Conservation (phyloP, 2,329 filamentous ascomycete genomes). For the Colletotrichum ledebouriae region DNA sequence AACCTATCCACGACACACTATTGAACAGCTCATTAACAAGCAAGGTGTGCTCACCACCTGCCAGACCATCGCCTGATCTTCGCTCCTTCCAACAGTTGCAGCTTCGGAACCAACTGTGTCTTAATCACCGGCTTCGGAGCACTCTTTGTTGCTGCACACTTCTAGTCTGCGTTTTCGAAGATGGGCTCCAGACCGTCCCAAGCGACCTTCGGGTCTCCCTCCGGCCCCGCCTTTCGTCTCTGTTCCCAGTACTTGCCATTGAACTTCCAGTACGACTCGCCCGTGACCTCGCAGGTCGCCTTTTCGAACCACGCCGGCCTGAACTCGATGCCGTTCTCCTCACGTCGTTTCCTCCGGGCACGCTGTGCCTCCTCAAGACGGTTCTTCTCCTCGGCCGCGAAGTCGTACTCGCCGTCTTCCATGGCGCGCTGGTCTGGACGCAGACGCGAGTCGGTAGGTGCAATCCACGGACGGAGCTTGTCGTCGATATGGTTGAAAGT, state of each 20-base stretch:
- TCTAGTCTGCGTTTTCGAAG: conserved; percentile 60
- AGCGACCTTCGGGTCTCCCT: conserved; percentile 62
- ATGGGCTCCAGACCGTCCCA: conserved; percentile 85
- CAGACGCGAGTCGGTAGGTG: conserved; percentile 93
- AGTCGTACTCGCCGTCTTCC: conserved; percentile 98
- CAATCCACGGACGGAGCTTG: conserved; percentile 80
- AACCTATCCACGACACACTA: conserved; percentile 22
- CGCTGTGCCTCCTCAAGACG: conserved; percentile 93
- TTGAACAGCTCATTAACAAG: not conserved
- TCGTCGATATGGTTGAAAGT: conserved; percentile 94
- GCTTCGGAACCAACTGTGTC: conserved; percentile 1
- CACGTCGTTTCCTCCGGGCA: conserved; percentile 77
- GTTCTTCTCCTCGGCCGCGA: conserved; percentile 94
- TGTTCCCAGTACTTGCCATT: conserved; percentile 90
- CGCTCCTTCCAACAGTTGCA: conserved; percentile 10
- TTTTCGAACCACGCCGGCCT: conserved; percentile 87
- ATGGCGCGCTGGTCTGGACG: conserved; percentile 96
- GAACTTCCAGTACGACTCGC: conserved; percentile 91
- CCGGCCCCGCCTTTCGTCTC: conserved; percentile 73
- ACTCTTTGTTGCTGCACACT: not conserved
- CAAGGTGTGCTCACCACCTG: not conserved
- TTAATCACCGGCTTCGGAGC: not conserved
- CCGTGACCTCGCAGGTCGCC: conserved; percentile 80
- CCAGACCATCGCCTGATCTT: conserved; percentile 19
- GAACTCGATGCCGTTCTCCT: conserved; percentile 85